Evolutionary conservation across 202 grass and related monocot genomes (phyloP).

Genomic region (Saccharum hybrid): DNA sequence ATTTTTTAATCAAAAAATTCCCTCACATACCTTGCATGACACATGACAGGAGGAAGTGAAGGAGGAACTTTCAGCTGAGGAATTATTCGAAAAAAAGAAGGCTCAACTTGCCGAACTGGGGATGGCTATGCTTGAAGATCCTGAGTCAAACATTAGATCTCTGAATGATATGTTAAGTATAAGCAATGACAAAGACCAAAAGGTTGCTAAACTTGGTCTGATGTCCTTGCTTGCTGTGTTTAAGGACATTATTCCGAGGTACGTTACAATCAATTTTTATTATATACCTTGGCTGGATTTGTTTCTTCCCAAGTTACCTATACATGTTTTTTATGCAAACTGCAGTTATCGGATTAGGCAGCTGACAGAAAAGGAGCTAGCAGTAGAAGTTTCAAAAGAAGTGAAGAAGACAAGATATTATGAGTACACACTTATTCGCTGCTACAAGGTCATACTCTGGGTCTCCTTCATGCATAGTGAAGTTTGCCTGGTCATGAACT

Average conservation of each 20-base stretch:
- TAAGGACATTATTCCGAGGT: constrained; percentile 97
- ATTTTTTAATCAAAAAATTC: not conserved
- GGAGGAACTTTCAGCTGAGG: constrained; percentile 91
- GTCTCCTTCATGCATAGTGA: constrained; percentile 3
- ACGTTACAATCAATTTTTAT: constrained; percentile 27
- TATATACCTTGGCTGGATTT: constrained; percentile 1
- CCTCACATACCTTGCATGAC: constrained; percentile 29
- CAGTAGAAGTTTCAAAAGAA: constrained; percentile 85
- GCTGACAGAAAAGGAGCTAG: constrained; percentile 86
- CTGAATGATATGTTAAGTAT: constrained; percentile 82
- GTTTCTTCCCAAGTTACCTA: constrained; percentile 3
- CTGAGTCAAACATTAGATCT: constrained; percentile 83
- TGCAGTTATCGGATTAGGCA: constrained; percentile 89
- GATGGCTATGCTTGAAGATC: constrained; percentile 87
- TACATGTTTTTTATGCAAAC: constrained; percentile 26
- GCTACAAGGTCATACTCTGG: constrained; percentile 72
- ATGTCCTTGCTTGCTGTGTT: constrained; percentile 97
- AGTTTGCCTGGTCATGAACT: constrained; percentile 7
- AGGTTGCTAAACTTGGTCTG: constrained; percentile 80
- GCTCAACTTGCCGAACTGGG: constrained; percentile 85
- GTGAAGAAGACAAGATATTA: constrained; percentile 78
- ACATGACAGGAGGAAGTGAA: constrained; percentile 79
- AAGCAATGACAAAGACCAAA: constrained; percentile 73
- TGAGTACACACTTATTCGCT: constrained; percentile 86
- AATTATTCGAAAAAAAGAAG: constrained; percentile 88